Evolutionary conservation across 129 eudicot species (phyloP), one percentile per base, ranked within the genome.

Genomic region (Calendula officinalis): DNA sequence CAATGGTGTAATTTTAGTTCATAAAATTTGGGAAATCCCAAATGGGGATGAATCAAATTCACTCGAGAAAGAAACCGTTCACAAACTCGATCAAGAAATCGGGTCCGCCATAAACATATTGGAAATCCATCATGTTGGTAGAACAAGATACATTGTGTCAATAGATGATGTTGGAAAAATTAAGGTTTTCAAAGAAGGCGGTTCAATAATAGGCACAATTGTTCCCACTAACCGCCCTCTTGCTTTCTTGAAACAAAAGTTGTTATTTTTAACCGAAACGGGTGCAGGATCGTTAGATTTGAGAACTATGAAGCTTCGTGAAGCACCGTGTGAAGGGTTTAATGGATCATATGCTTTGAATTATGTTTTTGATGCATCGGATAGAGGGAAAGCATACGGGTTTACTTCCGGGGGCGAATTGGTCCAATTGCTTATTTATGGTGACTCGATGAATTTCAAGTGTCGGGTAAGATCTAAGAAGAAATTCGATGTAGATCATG

Each of bases 251-350:
- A 94, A 84, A 76, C 95, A 89, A 49, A 84, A 87, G 75, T 85
- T 94, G 36, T 35, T 94, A 73, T 94, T 94, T 79, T 81, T 89
- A 10, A 86, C 95, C 4, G 95, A 86, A 41, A 83, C 84, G 1
- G 99, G 99, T 1, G 99, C 95, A 2, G 97, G 97, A n/a, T 94
- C 97, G 0, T 80, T 94, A 71, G 99, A 94, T 76, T 78, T 94
- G 72, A 89, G 97, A 80, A 83, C 80, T 65, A 94, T 94, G 99
- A 94, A 75, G 70, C 77, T 94, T 53, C 76, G 82, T 73, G 91
- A 89, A 62, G 71, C 95, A 5, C 78, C 83, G 0, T 94, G 99
- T 60, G 99, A 94, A 76, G 99, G 99, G 7, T 71, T 86, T 45
- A 83, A 94, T 56, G 75, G 78, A 61, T 83, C 95, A 13, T 51